A percentile compares a stretch with the other conserved stretches of the same genome.
Conservation (phyloP, 768 basidiomycete species). For the Epithele typhae region DNA sequence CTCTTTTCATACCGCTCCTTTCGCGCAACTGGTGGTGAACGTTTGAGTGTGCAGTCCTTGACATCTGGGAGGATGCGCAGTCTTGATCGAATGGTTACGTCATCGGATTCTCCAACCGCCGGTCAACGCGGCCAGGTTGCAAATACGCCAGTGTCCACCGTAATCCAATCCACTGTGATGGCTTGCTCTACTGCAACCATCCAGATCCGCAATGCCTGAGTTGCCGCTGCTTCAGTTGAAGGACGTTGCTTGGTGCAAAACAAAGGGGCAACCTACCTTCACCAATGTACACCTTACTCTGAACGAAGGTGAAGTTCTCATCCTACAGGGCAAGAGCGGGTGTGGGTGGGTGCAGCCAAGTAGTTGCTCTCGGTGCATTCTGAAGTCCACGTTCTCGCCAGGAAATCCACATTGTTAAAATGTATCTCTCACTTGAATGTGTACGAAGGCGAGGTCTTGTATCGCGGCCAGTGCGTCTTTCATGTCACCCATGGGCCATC, state of each 20-base stretch:
- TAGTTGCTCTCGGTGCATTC: not conserved
- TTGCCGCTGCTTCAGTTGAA: slow-evolving; percentile 46
- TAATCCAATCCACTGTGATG: too few relatives aligned
- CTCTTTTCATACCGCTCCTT: too few relatives aligned
- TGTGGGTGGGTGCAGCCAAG: slow-evolving; percentile 44
- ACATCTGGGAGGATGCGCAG: too few relatives aligned
- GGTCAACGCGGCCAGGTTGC: too few relatives aligned
- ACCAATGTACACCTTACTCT: slow-evolving; percentile 57
- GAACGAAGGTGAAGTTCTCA: slow-evolving; percentile 68
- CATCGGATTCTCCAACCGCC: too few relatives aligned
- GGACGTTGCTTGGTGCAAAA: slow-evolving; percentile 44
- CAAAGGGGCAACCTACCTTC: slow-evolving; percentile 49
- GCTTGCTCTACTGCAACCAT: too few relatives aligned
- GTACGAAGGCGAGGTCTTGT: slow-evolving; percentile 61
- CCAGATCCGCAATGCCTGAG: slow-evolving; percentile 12
- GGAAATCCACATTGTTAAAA: slow-evolving; percentile 77
- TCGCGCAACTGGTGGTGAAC: too few relatives aligned
- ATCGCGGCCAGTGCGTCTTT: slow-evolving; percentile 58
- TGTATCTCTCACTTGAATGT: slow-evolving; percentile 77
- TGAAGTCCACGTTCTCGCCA: slow-evolving; percentile 9
- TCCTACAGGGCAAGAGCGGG: slow-evolving; percentile 79
- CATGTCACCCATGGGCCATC: not conserved
- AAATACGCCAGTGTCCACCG: too few relatives aligned
- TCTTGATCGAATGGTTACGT: too few relatives aligned
- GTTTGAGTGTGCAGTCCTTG: too few relatives aligned